Base-by-base conservation (phyloP, 2,329 filamentous ascomycete genomes). In the Pseudopyricularia javanii region DNA sequence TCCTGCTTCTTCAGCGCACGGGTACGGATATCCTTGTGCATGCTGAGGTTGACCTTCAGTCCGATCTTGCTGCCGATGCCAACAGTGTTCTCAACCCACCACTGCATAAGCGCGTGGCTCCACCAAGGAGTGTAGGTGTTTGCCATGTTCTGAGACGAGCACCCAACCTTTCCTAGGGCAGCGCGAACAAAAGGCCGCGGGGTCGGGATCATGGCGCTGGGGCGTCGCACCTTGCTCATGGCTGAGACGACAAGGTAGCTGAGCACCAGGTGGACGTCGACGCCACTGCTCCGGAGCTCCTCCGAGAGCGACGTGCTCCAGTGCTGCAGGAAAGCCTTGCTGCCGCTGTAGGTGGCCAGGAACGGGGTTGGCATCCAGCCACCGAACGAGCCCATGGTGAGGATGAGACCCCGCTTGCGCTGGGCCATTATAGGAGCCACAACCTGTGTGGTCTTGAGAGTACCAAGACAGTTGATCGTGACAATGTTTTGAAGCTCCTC, bases 361-460 rank as follows among this genome's bases (percentile, higher is more conserved):
- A 93, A 83, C 6, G 94, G 91, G 1, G 89, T 95, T 7, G 93
- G 93, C 56, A 93, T 81, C 70, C 94, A 85, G 59, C 93, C 94
- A 56, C 86, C 93, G 65, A 97, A 95, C 11, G 91, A 96, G 48
- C 91, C 93, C 91, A 98, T 96, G 54, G 91, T 98, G 53, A 98
- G 75, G 63, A 98, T 89, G 34, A 98, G 76, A 24, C 94, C 93
- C 54, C 83, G 82, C 71, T 87, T 89, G 62, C 91, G 86, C 66
- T 85, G 76, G 55, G 87, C 79, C 82, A 98, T 90, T 55, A 86
- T 82, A 0, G 93, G 91, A 0, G 86, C 85, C 43, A 98, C 76
- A 49, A 91, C 75, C 66, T 91, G 84, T 0, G 93, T 98, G 51
- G 91, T 84, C 64, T 88, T 86, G 34, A 98, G 78, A 0, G 93